A percentile compares a stretch with the other conserved stretches of the same genome.
Evolutionary conservation across 345 rosid species (phyloP).

Genomic region (Aurinia saxatilis): DNA sequence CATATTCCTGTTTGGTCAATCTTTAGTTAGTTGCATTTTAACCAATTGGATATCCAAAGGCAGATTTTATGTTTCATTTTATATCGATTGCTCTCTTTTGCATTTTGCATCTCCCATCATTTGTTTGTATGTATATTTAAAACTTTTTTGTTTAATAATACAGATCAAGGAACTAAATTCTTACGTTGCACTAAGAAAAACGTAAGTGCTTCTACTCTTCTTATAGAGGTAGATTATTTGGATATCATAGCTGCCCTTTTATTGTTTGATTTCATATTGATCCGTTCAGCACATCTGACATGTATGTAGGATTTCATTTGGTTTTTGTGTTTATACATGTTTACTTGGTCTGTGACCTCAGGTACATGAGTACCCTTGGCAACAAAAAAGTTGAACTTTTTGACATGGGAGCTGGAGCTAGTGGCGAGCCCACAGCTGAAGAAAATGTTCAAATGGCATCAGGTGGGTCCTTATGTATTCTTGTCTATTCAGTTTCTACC

Average conservation of each 20-base stretch:
- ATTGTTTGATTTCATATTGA: not conserved
- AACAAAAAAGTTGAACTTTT: conserved; percentile 88
- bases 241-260: not conserved
- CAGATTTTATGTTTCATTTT: not conserved
- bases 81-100: not conserved
- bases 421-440: conserved; percentile 72
- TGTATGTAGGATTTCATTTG: too few relatives aligned
- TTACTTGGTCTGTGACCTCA: conserved; percentile 27
- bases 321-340: not conserved
- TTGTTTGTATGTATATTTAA: not conserved
- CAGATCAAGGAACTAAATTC: conserved; percentile 98
- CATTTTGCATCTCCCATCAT: not conserved
- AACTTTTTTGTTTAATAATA: conserved; percentile 12
- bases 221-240: not conserved
- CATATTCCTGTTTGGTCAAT: not conserved
- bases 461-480: conserved; percentile 35
- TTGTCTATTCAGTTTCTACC: not conserved
- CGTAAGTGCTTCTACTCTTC: conserved; percentile 42
- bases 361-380: conserved; percentile 82
- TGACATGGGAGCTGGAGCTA: conserved; percentile 86
- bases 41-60: not conserved
- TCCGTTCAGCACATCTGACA: too few relatives aligned
- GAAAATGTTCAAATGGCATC: conserved; percentile 93
- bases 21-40: not conserved
- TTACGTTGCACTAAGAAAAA: conserved; percentile 84